Evolutionary conservation across 2,329 filamentous ascomycete genomes (phyloP).

Genomic region (Rhynchosporium secalis): DNA sequence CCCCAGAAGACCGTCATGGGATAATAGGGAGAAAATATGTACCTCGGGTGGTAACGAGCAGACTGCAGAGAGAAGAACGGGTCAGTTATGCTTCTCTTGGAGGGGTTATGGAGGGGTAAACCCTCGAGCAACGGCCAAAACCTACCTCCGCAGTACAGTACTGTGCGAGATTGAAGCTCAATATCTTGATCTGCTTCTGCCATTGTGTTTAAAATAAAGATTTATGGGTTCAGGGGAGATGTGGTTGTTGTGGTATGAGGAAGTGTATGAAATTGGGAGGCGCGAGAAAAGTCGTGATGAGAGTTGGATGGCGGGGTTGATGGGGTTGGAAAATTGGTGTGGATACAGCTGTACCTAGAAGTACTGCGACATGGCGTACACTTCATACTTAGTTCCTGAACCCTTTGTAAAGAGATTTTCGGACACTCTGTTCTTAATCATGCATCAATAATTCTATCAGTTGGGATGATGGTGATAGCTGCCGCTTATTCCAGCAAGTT

Average conservation of each 20-base stretch:
- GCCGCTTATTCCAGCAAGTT: no score
- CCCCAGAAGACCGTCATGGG: not conserved
- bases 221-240: not conserved
- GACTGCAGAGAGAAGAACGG: slow-evolving; percentile 45
- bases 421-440: no score
- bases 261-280: not conserved
- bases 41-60: slow-evolving; percentile 68
- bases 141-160: slow-evolving; percentile 41
- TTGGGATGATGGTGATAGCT: no score
- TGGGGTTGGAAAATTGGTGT: not conserved
- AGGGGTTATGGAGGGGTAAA: slow-evolving; percentile 25
- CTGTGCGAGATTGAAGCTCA: slow-evolving; percentile 39
- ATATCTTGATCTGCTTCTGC: slow-evolving; percentile 33
- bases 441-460: no score
- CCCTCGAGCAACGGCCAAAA: not conserved
- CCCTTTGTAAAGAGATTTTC: no score
- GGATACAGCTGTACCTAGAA: no score
- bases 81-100: slow-evolving; percentile 18
- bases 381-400: no score
- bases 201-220: slow-evolving; percentile 26
- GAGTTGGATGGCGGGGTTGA: slow-evolving; percentile 13
- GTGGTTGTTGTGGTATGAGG: not conserved
- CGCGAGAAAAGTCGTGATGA: not conserved
- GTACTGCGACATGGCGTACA: no score
- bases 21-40: slow-evolving; percentile 27